Evolutionary conservation across 345 rosid genomes (phyloP).

Genomic region (Linum tenue): DNA sequence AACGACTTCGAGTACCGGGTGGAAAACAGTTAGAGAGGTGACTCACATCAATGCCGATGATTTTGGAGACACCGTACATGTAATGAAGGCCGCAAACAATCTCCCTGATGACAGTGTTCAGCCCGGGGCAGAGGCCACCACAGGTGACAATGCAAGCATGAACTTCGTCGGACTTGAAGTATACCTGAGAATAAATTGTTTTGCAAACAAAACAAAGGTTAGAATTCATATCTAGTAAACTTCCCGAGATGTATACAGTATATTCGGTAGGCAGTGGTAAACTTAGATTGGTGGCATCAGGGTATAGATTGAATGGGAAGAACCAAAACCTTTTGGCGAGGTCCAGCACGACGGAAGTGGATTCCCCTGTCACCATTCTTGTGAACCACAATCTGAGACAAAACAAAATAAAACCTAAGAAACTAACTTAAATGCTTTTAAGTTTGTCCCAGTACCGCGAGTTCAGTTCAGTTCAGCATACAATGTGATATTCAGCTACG

Average conservation of each 20-base stretch:
- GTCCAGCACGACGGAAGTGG: constrained; percentile 44
- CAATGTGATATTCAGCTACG: too few species aligned
- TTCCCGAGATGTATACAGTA: too few species aligned
- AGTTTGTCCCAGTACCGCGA: too few species aligned
- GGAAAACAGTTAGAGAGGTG: background rate
- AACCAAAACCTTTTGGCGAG: constrained; percentile 29
- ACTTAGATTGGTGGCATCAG: background rate
- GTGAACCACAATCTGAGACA: constrained; percentile 31
- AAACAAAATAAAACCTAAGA: background rate
- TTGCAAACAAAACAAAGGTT: too few species aligned
- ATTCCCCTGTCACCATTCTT: constrained; percentile 25
- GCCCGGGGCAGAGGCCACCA: constrained; percentile 40
- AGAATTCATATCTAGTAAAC: too few species aligned
- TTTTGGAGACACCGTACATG: constrained; percentile 33
- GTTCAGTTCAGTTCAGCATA: too few species aligned
- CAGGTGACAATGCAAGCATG: constrained; percentile 40
- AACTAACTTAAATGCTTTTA: background rate
- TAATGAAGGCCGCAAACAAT: constrained; percentile 35
- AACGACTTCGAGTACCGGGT: background rate
- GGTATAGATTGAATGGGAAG: background rate
- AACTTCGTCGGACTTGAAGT: constrained; percentile 30
- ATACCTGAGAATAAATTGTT: constrained; percentile 20
- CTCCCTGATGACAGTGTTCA: constrained; percentile 40
- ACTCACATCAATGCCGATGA: constrained; percentile 38
- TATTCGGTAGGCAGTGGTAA: too few species aligned